Conservation (phyloP, 805 yeast species). For the Yamadazyma philogaea region DNA sequence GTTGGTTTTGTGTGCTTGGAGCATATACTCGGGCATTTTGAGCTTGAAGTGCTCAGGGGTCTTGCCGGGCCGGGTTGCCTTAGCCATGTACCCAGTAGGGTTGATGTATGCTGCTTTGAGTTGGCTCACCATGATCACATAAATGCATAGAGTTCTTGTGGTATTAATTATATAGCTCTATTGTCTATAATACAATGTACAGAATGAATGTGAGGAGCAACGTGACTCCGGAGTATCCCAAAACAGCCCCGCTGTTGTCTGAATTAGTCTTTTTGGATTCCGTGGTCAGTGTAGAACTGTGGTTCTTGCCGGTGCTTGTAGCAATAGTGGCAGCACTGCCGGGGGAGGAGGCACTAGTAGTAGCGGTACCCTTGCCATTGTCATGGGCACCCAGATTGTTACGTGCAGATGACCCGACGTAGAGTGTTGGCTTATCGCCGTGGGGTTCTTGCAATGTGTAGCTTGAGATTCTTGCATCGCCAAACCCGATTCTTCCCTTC, state of each 20-base stretch:
- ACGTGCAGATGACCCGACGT: not conserved
- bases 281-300: not conserved
- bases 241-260: conserved; percentile 12
- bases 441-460: conserved; percentile 10
- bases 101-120: conserved; percentile 60
- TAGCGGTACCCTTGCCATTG: not conserved
- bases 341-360: not conserved
- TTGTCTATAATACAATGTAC: conserved; percentile 7
- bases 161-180: not conserved
- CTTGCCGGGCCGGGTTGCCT: conserved; percentile 53
- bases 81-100: conserved; percentile 66
- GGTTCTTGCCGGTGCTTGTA: not conserved
- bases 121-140: conserved; percentile 65
- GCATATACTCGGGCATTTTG: conserved; percentile 58
- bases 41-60: conserved; percentile 67
- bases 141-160: conserved; percentile 6
- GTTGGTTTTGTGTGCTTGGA: conserved; percentile 53
- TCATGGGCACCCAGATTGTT: not conserved
- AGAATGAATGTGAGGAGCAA: conserved; percentile 5
- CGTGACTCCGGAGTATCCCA: conserved; percentile 1
- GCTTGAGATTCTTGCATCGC: conserved; percentile 16
- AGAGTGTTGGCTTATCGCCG: not conserved
- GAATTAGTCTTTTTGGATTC: not conserved
- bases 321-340: not conserved
- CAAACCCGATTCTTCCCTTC: conserved; percentile 51